phyloP scores from a whole-genome alignment of 371 early-diverging fungal genomes.

The Encephalitozoon romaleae region DNA sequence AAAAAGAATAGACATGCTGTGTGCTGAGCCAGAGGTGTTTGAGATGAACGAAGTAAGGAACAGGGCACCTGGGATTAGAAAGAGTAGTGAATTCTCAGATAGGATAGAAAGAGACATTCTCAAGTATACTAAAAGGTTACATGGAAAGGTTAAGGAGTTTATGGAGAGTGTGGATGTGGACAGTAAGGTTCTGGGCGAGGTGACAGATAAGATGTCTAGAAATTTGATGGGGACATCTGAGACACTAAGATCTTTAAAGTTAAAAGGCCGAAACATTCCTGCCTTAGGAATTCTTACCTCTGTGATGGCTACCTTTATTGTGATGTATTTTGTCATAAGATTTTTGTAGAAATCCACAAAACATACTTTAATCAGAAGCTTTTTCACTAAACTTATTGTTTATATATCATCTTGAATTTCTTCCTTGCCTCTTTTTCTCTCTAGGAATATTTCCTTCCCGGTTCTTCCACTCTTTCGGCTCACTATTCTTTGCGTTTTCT shows the following conservation, averaged over 20 bases:
- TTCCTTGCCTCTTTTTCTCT: conserved; percentile 5
- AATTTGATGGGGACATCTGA: conserved; percentile 15
- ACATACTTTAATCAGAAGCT: background rate
- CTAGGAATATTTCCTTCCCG: conserved; percentile 2
- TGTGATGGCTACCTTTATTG: background rate
- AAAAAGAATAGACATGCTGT: conserved; percentile 20
- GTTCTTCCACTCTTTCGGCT: background rate
- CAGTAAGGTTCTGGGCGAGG: conserved; percentile 1
- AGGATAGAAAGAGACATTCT: conserved; percentile 31
- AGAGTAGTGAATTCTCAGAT: background rate
- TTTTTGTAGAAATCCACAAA: conserved; percentile 7
- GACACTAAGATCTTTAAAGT: conserved; percentile 9
- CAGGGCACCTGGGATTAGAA: background rate
- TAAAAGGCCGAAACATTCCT: background rate
- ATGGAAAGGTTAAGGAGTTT: conserved; percentile 7
- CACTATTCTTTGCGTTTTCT: background rate
- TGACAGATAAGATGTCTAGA: conserved; percentile 10
- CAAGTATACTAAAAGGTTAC: background rate
- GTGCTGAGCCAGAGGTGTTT: background rate
- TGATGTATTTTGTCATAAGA: conserved; percentile 29
- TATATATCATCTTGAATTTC: background rate
- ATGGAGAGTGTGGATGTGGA: conserved; percentile 11
- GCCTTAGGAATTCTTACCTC: background rate
- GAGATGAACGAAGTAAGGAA: conserved; percentile 1
- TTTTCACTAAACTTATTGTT: background rate